These are phyloP conservation scores for Primulina huaijiensis DNA, from an alignment of 257 asterid species.

Conservation along the genomic window DNA sequence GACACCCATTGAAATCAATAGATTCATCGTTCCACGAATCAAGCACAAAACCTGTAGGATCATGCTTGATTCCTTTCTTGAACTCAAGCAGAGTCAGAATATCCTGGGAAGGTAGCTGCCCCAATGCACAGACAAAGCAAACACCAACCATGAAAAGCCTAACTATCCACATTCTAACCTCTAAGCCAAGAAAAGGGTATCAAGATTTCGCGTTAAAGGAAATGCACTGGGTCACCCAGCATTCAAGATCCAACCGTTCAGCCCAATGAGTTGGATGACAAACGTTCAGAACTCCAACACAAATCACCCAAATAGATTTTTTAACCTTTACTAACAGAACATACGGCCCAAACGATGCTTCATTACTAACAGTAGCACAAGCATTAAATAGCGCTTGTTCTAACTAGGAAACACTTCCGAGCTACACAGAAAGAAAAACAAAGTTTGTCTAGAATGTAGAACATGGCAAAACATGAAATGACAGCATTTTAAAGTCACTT, in stretches of 20 bases:
- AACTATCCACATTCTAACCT: slow-evolving; percentile 54
- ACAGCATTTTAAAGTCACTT: slow-evolving; percentile 11
- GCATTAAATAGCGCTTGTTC: slow-evolving; percentile 8
- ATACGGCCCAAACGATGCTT: slow-evolving; percentile 12
- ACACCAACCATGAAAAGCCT: slow-evolving; percentile 45
- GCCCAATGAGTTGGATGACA: slow-evolving; percentile 6
- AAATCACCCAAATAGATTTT: slow-evolving; percentile 13
- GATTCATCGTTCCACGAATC: slow-evolving; percentile 96
- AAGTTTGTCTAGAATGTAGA: background rate
- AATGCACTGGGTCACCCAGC: slow-evolving; percentile 25
- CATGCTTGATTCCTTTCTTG: slow-evolving; percentile 91
- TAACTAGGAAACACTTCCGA: slow-evolving; percentile 17
- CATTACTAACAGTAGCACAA: slow-evolving; percentile 10
- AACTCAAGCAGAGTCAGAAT: slow-evolving; percentile 75
- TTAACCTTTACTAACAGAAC: background rate
- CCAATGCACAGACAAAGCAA: slow-evolving; percentile 48
- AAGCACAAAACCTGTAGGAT: slow-evolving; percentile 83
- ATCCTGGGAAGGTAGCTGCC: slow-evolving; percentile 96
- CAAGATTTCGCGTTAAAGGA: slow-evolving; percentile 17
- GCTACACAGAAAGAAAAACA: background rate
- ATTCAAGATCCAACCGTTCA: slow-evolving; percentile 19
- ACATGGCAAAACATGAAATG: slow-evolving; percentile 13
- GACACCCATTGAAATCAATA: slow-evolving; percentile 95
- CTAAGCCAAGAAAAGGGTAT: slow-evolving; percentile 24
- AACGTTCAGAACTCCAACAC: background rate